These are phyloP conservation scores for Chrysanthemum makinoi DNA, from an alignment of 129 eudicot species.

Conservation along the genomic window DNA sequence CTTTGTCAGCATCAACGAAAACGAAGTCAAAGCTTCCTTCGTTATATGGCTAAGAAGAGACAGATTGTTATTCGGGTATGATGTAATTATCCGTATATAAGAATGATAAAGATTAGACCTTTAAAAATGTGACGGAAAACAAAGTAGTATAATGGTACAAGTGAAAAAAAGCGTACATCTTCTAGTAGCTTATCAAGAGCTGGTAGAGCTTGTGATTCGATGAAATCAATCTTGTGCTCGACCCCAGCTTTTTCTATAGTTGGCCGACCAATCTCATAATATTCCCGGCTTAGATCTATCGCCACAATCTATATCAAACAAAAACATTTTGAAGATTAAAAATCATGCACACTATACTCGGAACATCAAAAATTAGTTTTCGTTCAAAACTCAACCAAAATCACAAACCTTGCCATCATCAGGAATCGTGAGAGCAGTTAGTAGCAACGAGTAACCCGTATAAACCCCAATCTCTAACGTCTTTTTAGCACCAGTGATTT, in stretches of 20 bases:
- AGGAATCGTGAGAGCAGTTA: conserved; percentile 46
- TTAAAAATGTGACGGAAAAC: not conserved
- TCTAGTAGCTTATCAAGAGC: conserved; percentile 37
- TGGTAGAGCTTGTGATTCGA: conserved; percentile 34
- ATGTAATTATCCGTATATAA: too few species aligned
- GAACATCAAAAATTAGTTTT: not conserved
- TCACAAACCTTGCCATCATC: conserved; percentile 47
- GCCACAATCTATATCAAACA: conserved; percentile 32
- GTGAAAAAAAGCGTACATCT: conserved; percentile 23
- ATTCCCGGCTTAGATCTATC: conserved; percentile 20
- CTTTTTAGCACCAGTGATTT: conserved; percentile 27
- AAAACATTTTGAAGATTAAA: not conserved
- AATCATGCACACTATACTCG: not conserved
- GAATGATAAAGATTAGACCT: too few species aligned
- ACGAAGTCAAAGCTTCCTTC: conserved; percentile 52
- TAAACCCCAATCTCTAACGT: conserved; percentile 43
- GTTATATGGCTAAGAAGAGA: conserved; percentile 25
- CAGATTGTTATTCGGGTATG: not conserved
- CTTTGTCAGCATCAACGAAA: conserved; percentile 62
- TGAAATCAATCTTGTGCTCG: conserved; percentile 38
- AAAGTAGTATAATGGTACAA: not conserved
- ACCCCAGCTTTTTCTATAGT: conserved; percentile 34
- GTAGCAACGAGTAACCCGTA: conserved; percentile 42
- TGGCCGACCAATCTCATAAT: conserved; percentile 38
- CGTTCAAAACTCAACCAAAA: not conserved